Percentiles rank a stretch among this genome's conserved stretches.
phyloP scores from a whole-genome alignment of 1,284 basidiomycete genomes.

The Chalciporus sp. region DNA sequence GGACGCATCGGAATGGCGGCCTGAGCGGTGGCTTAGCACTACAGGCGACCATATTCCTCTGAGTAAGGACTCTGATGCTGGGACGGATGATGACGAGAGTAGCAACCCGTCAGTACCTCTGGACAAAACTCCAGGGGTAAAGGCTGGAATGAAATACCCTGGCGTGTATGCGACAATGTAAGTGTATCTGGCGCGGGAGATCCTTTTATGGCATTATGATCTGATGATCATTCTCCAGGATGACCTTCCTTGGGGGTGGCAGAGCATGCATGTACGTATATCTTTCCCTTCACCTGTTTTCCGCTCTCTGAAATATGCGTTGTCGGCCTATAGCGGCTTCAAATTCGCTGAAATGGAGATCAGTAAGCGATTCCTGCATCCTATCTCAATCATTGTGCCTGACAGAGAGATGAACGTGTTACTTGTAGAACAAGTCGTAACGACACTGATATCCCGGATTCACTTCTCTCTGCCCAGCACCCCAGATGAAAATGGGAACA shows the following conservation, averaged over 20 bases:
- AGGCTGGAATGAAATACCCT: slow-evolving; percentile 32
- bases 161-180: slow-evolving; percentile 35
- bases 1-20: slow-evolving; percentile 40
- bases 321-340: slow-evolving; percentile 26
- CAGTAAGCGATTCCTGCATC: slow-evolving; percentile 19
- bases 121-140: slow-evolving; percentile 22
- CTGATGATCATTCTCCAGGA: slow-evolving; percentile 28
- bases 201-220: slow-evolving; percentile 1
- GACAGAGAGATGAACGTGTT: neutral
- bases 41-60: slow-evolving; percentile 15
- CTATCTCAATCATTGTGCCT: neutral
- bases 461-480: slow-evolving; percentile 38
- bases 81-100: neutral
- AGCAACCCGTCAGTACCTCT: neutral
- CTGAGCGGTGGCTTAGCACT: slow-evolving; percentile 44
- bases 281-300: neutral
- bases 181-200: slow-evolving; percentile 1
- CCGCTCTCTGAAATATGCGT: slow-evolving; percentile 5
- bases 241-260: slow-evolving; percentile 48
- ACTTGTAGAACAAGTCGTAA: slow-evolving; percentile 32
- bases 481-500: slow-evolving; percentile 30
- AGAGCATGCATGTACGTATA: slow-evolving; percentile 42
- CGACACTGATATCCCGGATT: slow-evolving; percentile 32
- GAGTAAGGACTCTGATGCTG: slow-evolving; percentile 3
- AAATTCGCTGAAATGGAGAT: slow-evolving; percentile 38